Base-by-base conservation (phyloP, 1,284 basidiomycete genomes). In the Sporisorium exsertum region DNA sequence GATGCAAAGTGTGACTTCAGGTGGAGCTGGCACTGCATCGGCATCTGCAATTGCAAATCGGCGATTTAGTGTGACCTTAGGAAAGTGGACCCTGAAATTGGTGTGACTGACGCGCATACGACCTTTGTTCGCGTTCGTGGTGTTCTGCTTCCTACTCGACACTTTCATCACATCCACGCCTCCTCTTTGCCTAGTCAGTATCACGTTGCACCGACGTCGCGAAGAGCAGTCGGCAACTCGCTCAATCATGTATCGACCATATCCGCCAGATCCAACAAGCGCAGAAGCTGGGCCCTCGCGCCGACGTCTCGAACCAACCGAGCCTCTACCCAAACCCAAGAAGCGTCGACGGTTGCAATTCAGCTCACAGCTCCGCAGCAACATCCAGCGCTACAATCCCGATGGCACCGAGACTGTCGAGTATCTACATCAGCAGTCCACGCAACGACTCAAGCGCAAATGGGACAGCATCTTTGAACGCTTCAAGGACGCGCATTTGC, bases 401-500 rank as follows among this genome's bases (percentile, higher is more conserved):
- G 79, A 84, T 50, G 83, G 81, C 37, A 75, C 68, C 22, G 77
- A 79, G 47, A 79, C 73, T 18, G 64, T 80, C 56, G 81, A 81
- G 18, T 81, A 77, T 58, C 57, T 68, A 20, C 78, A 81, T 33
- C 75, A 79, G 43, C 77, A 82, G 49, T 81, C 79, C 12, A 78
- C 77, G 1, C 70, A 79, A 56, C 75, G 81, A 2, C 81, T 84
- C 42, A 81, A 83, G 24, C 58, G 49, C 51, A 80, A 80, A 32
- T 84, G 83, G 83, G 82, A 84, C 37, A 64, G 66, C 50, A 84
- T 84, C 43, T 81, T 77, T 47, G 78, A 81, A 26, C 73, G 77
- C 15, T 84, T 82, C 72, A 77, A 79, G 22, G 78, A 82, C 47
- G 82, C 83, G 8, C 83, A 84, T 32, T 29, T 84, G 24, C 67